Evolutionary conservation across 768 basidiomycete genomes (phyloP).

Genomic region (Clathrus columnatus): DNA sequence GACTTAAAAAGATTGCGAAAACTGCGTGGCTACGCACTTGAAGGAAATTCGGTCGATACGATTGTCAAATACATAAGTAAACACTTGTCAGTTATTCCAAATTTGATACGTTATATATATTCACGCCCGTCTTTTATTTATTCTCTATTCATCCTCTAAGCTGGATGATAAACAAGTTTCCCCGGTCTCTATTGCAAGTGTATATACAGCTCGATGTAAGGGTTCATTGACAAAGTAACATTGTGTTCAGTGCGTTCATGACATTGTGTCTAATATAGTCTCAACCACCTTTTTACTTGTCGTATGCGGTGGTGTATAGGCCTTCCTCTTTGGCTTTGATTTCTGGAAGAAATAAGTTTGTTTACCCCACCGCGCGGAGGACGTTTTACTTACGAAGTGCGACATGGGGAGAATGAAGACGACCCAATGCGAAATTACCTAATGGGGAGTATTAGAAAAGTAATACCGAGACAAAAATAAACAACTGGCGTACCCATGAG

Average conservation of each 20-base stretch:
- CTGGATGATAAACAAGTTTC: too few species aligned
- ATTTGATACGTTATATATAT: background rate
- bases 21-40: conserved; percentile 80
- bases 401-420: conserved; percentile 61
- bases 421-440: conserved; percentile 51
- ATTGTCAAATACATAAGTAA: background rate
- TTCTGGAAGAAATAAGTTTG: conserved; percentile 31
- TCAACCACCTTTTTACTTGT: background rate
- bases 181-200: too few species aligned
- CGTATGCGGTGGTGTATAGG: conserved; percentile 18
- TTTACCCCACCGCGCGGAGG: background rate
- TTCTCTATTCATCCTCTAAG: too few species aligned
- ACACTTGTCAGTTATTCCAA: background rate
- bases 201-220: background rate
- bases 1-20: conserved; percentile 75
- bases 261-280: background rate
- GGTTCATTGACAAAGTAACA: too few species aligned
- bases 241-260: background rate
- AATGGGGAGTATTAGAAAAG: background rate
- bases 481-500: conserved; percentile 40
- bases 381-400: conserved; percentile 46
- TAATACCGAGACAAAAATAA: background rate
- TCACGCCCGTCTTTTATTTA: background rate
- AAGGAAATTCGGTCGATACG: background rate
- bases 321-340: conserved; percentile 60